A percentile compares a stretch with the other conserved stretches of the same genome.
Conservation (phyloP, 352 stramenopile genomes). For the Peronospora farinosa region DNA sequence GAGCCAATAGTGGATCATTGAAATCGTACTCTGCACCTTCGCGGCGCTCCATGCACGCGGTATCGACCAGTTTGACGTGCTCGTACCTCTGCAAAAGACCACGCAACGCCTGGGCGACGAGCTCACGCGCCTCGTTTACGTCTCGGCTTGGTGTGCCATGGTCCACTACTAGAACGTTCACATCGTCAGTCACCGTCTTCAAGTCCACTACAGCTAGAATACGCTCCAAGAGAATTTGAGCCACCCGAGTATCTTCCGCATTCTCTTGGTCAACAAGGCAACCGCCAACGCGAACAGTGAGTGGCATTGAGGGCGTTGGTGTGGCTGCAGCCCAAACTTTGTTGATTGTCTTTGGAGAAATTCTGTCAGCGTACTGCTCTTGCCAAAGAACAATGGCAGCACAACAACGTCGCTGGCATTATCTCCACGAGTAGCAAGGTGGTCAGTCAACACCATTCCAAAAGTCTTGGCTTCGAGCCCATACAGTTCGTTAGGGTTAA, state of each 20-base stretch:
- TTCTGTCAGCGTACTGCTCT: constrained; percentile 66
- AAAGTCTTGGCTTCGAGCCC: constrained; percentile 58
- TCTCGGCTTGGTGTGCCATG: constrained; percentile 63
- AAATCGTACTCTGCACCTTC: constrained; percentile 71
- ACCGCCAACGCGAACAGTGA: constrained; percentile 39
- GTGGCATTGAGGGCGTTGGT: constrained; percentile 7
- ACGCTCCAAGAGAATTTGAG: constrained; percentile 52
- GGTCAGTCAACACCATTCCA: constrained; percentile 50
- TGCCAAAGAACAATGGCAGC: constrained; percentile 79
- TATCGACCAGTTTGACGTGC: constrained; percentile 41
- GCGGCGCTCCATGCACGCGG: constrained; percentile 73
- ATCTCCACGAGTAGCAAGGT: constrained; percentile 26
- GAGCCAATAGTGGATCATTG: constrained; percentile 67
- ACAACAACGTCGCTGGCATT: constrained; percentile 37
- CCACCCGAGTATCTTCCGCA: constrained; percentile 47
- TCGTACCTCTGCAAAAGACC: constrained; percentile 29
- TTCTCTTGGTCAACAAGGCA: constrained; percentile 55
- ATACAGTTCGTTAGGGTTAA: constrained; percentile 50
- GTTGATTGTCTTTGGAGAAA: constrained; percentile 57
- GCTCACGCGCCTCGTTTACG: constrained; percentile 59
- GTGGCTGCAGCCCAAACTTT: constrained; percentile 34
- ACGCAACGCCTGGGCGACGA: constrained; percentile 53
- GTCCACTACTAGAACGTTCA: constrained; percentile 69
- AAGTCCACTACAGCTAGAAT: constrained; percentile 38
- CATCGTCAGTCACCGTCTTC: constrained; percentile 19